Evolutionary conservation across 768 basidiomycete genomes (phyloP).

Genomic region (Asterophora parasitica): DNA sequence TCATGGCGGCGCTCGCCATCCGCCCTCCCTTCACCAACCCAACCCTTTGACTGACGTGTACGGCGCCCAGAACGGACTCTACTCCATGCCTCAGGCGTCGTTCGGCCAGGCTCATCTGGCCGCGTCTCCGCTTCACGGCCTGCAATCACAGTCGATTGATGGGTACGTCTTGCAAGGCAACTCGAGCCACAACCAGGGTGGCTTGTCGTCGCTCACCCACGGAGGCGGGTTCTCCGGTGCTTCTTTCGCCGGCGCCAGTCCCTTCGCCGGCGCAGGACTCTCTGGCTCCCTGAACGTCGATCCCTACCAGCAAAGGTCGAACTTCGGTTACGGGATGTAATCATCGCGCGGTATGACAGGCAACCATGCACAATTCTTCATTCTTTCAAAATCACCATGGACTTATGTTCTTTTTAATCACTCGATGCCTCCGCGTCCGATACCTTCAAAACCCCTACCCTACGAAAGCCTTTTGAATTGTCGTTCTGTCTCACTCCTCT

Average conservation of each 20-base stretch:
- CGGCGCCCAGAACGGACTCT: slow-evolving; percentile 55
- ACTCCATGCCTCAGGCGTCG: slow-evolving; percentile 52
- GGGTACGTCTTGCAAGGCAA: slow-evolving; percentile 76
- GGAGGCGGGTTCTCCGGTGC: slow-evolving; percentile 54
- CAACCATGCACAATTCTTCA: slow-evolving; percentile 19
- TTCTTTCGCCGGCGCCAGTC: slow-evolving; percentile 42
- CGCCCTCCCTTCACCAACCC: slow-evolving; percentile 46
- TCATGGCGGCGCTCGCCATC: slow-evolving; percentile 46
- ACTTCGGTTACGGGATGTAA: slow-evolving; percentile 81
- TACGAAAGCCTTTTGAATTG: slow-evolving; percentile 39
- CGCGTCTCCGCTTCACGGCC: slow-evolving; percentile 45
- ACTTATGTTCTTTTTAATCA: slow-evolving; percentile 38
- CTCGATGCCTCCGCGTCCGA: slow-evolving; percentile 22
- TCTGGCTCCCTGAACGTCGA: slow-evolving; percentile 56
- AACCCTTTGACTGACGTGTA: slow-evolving; percentile 66
- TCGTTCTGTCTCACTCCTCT: slow-evolving; percentile 34
- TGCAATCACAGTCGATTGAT: slow-evolving; percentile 74
- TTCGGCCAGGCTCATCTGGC: slow-evolving; percentile 56
- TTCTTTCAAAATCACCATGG: slow-evolving; percentile 22
- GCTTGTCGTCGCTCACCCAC: slow-evolving; percentile 53
- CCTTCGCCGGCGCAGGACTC: slow-evolving; percentile 53
- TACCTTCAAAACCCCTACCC: slow-evolving; percentile 36
- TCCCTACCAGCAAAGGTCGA: slow-evolving; percentile 64
- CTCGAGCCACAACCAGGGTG: slow-evolving; percentile 55
- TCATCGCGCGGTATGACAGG: slow-evolving; percentile 18